Base-by-base conservation (phyloP, 495 filamentous ascomycete species). In the Daldinia decipiens region DNA sequence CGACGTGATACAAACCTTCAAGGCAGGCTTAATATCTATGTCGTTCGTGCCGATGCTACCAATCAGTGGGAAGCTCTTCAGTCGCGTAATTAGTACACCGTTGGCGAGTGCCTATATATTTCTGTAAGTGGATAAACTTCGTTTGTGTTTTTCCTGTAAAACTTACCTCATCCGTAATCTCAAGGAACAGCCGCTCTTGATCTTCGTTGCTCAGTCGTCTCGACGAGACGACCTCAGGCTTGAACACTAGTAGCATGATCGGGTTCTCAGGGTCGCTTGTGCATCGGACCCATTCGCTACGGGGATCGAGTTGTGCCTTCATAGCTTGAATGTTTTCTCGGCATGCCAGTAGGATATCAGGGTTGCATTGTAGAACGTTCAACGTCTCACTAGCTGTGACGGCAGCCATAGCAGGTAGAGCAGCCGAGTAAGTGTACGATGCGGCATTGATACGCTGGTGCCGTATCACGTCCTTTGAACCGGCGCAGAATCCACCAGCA, bases 401-500 rank as follows among this genome's bases (percentile, higher is more conserved):
- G 15, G 96, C 94, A 34, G 97, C 85, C 83, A 98, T 90, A 29
- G 95, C 95, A 13, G 95, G 96, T 50, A 98, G 82, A 21, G 96
- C 95, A 11, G 95, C 95, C 50, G 94, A 97, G 82, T 91, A 99
- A 9, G 95, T 97, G 78, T 98, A 98, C 3, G 94, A 89, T 5
- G 92, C 86, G 31, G 93, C 91, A 15, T 91, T 92, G 73, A 99
- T 92, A 64, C 95, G 93, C 79, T 98, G 95, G 75, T 99, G 95
- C 79, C 95, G 93, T 17, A 98, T 90, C 39, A 98, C 92, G 76
- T 97, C 95, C 58, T 88, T 87, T 31, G 89, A 88, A 24, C 95
- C 94, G 38, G 93, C 93, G 77, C 95, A 99, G 84, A 99, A 99
- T 31, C 95, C 95, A 63, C 95, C 95, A 50, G 93, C 95, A 11